Percentiles rank a stretch among this genome's conserved stretches.
Conservation (phyloP, 83 land plant species). For the Picea mariana region DNA sequence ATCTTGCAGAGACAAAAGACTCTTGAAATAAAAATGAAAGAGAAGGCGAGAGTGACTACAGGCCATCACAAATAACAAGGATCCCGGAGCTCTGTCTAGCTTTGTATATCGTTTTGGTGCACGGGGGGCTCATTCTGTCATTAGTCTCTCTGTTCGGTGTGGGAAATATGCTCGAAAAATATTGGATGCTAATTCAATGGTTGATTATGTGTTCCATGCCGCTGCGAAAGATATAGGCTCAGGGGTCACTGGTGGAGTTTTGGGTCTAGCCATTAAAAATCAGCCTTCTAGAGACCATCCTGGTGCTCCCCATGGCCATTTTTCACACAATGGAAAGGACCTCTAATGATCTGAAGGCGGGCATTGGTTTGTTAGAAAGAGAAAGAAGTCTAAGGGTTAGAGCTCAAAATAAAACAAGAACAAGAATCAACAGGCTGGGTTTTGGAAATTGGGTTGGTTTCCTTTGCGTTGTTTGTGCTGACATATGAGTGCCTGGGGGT, state of each 20-base stretch:
- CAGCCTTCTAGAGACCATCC: no score
- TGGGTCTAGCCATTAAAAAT: no score
- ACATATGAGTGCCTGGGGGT: conserved; percentile 52
- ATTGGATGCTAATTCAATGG: conserved; percentile 83
- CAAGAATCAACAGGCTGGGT: conserved; percentile 7
- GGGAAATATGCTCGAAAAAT: conserved; percentile 56
- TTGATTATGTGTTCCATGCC: conserved; percentile 90
- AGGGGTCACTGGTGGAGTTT: conserved; percentile 22
- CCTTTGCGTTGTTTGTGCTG: conserved; percentile 24
- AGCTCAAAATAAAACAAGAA: no score
- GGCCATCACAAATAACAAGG: no score
- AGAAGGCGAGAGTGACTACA: no score
- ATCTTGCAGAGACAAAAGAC: no score
- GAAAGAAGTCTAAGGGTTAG: no score
- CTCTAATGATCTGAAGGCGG: conserved; percentile 39
- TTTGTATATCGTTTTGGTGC: conserved; percentile 52
- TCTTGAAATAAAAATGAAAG: no score
- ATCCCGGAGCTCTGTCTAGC: conserved; percentile 52
- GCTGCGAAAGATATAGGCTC: conserved; percentile 53
- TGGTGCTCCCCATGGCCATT: conserved; percentile 57
- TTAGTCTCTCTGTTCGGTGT: conserved; percentile 59
- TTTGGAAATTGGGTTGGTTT: conserved; percentile 64
- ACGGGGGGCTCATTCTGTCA: conserved; percentile 35
- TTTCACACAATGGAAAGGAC: conserved; percentile 41
- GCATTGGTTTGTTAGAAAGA: background rate